A percentile compares a stretch with the other conserved stretches of the same genome.
Conservation (phyloP, 2,329 filamentous ascomycete genomes). For the Paecilomyces formosus region DNA sequence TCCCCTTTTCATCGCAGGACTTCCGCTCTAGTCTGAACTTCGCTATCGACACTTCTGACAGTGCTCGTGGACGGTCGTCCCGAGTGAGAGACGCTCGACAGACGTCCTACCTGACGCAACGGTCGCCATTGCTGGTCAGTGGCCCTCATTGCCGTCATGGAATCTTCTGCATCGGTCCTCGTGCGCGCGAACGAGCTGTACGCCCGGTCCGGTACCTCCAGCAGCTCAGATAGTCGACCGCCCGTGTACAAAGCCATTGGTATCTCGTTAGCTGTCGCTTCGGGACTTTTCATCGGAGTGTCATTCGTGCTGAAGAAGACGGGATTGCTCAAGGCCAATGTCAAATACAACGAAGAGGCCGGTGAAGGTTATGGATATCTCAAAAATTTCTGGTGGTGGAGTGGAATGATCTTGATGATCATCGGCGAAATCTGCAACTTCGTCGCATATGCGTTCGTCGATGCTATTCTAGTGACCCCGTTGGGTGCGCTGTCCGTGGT, state of each 20-base stretch:
- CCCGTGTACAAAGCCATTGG: constrained; percentile 75
- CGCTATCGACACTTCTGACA: neutral
- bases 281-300: constrained; percentile 84
- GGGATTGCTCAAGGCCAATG: constrained; percentile 82
- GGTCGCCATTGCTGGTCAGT: constrained; percentile 17
- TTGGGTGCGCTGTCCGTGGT: constrained; percentile 88
- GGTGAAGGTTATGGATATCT: constrained; percentile 97
- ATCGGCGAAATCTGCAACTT: constrained; percentile 95
- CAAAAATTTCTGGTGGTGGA: constrained; percentile 93
- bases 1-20: neutral
- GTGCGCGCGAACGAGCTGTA: constrained; percentile 37
- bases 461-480: constrained; percentile 90
- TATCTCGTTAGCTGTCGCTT: constrained; percentile 75
- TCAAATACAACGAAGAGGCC: constrained; percentile 91
- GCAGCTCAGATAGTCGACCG: constrained; percentile 34
- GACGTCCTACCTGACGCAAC: constrained; percentile 13
- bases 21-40: neutral
- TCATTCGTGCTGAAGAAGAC: constrained; percentile 96
- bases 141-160: constrained; percentile 29
- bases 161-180: constrained; percentile 30
- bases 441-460: constrained; percentile 92
- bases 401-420: constrained; percentile 94
- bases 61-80: neutral
- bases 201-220: constrained; percentile 33
- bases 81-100: constrained; percentile 3